Conservation (phyloP, 78 protist species). For the Dictyostelium capitatum region DNA sequence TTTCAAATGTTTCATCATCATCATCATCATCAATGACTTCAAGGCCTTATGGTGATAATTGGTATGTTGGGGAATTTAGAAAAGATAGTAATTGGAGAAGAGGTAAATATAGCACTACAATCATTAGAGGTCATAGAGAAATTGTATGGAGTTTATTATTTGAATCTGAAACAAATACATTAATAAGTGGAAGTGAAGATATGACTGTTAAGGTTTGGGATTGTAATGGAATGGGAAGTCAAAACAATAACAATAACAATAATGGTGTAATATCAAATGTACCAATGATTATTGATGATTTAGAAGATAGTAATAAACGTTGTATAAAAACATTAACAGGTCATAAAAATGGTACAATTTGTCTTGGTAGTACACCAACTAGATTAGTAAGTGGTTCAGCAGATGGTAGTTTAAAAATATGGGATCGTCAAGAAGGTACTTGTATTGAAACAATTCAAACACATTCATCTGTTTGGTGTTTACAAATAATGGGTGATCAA, state of each 20-base stretch:
- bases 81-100: conserved; percentile 73
- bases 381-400: conserved; percentile 68
- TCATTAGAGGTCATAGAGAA: conserved; percentile 70
- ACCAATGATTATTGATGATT: conserved; percentile 20
- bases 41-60: not conserved
- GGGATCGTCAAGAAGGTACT: conserved; percentile 64
- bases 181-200: conserved; percentile 72
- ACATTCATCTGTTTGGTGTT: conserved; percentile 65
- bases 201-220: conserved; percentile 81
- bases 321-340: conserved; percentile 41
- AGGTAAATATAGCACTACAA: conserved; percentile 75
- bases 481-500: conserved; percentile 50
- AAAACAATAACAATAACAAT: not conserved
- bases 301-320: conserved; percentile 65
- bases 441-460: conserved; percentile 76
- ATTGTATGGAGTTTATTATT: conserved; percentile 69
- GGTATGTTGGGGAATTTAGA: conserved; percentile 79
- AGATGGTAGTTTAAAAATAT: conserved; percentile 65
- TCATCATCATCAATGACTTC: not conserved
- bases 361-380: conserved; percentile 48
- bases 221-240: conserved; percentile 46
- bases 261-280: not conserved
- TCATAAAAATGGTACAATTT: conserved; percentile 77
- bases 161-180: conserved; percentile 54
- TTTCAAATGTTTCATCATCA: not conserved